Percentiles rank a stretch among this genome's conserved stretches.
phyloP scores from a whole-genome alignment of 345 rosid genomes.

The Brassica juncea region DNA sequence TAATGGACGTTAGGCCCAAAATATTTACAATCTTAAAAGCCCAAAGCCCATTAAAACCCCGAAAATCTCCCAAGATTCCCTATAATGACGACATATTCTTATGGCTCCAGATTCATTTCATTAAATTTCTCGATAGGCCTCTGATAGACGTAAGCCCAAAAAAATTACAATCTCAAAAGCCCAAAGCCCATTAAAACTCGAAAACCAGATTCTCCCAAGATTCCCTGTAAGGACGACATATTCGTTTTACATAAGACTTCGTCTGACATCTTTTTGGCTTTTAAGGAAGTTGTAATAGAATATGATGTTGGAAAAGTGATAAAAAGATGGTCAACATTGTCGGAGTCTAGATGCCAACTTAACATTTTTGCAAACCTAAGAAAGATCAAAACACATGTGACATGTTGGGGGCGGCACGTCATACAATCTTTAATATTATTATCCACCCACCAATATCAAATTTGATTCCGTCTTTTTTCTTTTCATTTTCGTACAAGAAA shows the following conservation, averaged over 20 bases:
- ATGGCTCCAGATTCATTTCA: background rate
- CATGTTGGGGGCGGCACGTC: constrained; percentile 28
- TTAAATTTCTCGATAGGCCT: constrained; percentile 9
- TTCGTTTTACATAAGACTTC: background rate
- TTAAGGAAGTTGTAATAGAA: background rate
- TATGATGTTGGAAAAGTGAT: constrained; percentile 7
- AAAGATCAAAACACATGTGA: constrained; percentile 32
- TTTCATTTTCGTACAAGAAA: background rate
- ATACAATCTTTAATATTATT: background rate
- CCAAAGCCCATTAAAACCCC: constrained; percentile 19
- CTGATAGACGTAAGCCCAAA: background rate
- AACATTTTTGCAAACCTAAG: constrained; percentile 20
- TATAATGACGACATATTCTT: background rate
- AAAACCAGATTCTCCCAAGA: background rate
- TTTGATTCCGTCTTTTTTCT: constrained; percentile 5
- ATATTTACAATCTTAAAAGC: background rate
- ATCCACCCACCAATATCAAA: background rate
- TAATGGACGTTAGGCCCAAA: background rate
- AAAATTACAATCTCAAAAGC: background rate
- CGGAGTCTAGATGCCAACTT: constrained; percentile 31
- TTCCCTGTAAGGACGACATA: background rate
- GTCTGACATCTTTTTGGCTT: constrained; percentile 31
- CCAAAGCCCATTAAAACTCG: constrained; percentile 15
- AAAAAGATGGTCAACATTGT: constrained; percentile 26
- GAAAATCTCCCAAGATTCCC: background rate